Evolutionary conservation across 2,329 filamentous ascomycete species (phyloP).

Genomic region (Chlorencoelia australis): DNA sequence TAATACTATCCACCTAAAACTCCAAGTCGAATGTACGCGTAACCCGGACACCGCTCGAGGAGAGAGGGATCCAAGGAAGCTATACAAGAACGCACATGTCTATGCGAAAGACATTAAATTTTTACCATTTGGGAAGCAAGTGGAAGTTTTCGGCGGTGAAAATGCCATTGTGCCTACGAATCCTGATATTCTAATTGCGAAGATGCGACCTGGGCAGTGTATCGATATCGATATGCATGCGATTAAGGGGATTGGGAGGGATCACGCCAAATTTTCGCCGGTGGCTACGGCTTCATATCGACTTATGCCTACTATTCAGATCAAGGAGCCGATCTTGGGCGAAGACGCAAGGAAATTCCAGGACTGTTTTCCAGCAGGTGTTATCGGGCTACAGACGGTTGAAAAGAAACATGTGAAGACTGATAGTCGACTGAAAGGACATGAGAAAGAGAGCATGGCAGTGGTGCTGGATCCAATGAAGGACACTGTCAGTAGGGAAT

Average conservation of each 20-base stretch:
- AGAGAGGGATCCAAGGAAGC: slow-evolving; percentile 72
- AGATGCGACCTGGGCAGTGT: slow-evolving; percentile 81
- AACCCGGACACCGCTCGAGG: slow-evolving; percentile 60
- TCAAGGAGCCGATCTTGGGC: slow-evolving; percentile 74
- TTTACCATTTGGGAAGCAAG: slow-evolving; percentile 64
- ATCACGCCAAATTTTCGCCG: slow-evolving; percentile 95
- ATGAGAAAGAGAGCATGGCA: slow-evolving; percentile 74
- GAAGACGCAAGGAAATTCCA: slow-evolving; percentile 82
- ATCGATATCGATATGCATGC: slow-evolving; percentile 86
- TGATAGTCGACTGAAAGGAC: slow-evolving; percentile 61
- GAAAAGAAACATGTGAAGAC: slow-evolving; percentile 51
- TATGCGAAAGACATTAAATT: slow-evolving; percentile 73
- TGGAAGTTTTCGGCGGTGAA: slow-evolving; percentile 55
- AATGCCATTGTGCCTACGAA: slow-evolving; percentile 67
- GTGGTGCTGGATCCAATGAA: slow-evolving; percentile 83
- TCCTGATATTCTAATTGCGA: slow-evolving; percentile 88
- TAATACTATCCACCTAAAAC: slow-evolving; percentile 74
- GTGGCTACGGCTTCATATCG: slow-evolving; percentile 93
- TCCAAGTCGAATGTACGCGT: slow-evolving; percentile 72
- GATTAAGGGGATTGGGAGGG: slow-evolving; percentile 84
- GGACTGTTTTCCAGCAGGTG: slow-evolving; percentile 78
- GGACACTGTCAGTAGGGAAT: slow-evolving; percentile 92
- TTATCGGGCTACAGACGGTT: slow-evolving; percentile 68
- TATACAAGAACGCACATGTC: slow-evolving; percentile 78
- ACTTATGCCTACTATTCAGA: slow-evolving; percentile 78